Evolutionary conservation across 1,139 yeast species (phyloP).

Genomic region (Protomyces gravidus): DNA sequence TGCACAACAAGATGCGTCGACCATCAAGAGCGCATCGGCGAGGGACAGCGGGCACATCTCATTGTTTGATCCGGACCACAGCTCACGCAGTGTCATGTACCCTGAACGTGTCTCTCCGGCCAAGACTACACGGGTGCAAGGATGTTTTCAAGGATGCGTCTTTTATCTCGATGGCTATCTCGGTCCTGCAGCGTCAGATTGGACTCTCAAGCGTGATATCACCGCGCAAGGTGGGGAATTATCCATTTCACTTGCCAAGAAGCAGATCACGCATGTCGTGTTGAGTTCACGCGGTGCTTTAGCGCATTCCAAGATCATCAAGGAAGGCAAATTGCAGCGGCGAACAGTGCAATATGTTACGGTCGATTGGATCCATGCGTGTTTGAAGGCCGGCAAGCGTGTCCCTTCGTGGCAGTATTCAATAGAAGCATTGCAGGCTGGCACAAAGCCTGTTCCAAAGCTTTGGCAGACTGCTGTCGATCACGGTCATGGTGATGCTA

Average conservation of each 20-base stretch:
- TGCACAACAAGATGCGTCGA: neutral
- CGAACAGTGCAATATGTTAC: constrained; percentile 17
- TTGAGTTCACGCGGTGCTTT: constrained; percentile 8
- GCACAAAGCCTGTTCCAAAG: constrained; percentile 4
- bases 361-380: constrained; percentile 22
- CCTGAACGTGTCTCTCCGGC: constrained; percentile 3
- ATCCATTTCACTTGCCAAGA: constrained; percentile 8
- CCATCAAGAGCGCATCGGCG: neutral
- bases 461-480: neutral
- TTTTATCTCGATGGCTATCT: constrained; percentile 26
- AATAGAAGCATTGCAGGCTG: constrained; percentile 7
- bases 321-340: constrained; percentile 16
- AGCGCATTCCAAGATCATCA: constrained; percentile 15
- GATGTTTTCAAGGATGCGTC: constrained; percentile 20
- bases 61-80: constrained; percentile 5
- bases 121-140: neutral
- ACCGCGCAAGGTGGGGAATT: constrained; percentile 16
- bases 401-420: constrained; percentile 11
- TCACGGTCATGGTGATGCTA: too few relatives aligned
- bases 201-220: constrained; percentile 8
- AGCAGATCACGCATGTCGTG: constrained; percentile 21
- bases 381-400: constrained; percentile 7
- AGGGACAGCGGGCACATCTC: constrained; percentile 11
- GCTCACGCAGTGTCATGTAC: neutral
- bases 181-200: constrained; percentile 19